A percentile compares a stretch with the other conserved stretches of the same genome.
phyloP scores from a whole-genome alignment of 495 filamentous ascomycete species.

The Neurospora pannonica region DNA sequence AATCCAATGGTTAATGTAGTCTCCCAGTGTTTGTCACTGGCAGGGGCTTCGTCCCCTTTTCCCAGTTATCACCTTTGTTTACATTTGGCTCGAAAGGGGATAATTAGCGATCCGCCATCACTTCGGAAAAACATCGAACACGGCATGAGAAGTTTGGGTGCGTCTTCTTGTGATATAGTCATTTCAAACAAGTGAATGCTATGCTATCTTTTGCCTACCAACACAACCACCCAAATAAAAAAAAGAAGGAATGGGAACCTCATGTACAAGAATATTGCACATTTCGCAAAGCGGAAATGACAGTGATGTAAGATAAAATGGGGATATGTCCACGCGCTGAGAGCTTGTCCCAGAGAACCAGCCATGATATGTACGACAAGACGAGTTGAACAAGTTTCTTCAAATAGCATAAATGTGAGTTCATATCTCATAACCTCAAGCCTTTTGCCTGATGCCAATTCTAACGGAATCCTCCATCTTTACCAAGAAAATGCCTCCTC shows the following conservation, averaged over 20 bases:
- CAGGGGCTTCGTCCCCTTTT: not conserved
- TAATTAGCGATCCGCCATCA: not conserved
- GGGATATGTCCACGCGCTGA: not conserved
- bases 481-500: constrained; percentile 94
- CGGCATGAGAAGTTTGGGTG: not conserved
- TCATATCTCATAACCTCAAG: not conserved
- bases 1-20: not conserved
- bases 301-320: not conserved
- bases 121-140: not conserved
- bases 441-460: not conserved
- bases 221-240: not conserved
- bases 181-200: not conserved
- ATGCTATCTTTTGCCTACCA: not conserved
- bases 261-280: not conserved
- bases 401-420: not conserved
- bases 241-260: not conserved
- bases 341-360: not conserved
- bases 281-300: not conserved
- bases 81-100: not conserved
- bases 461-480: not conserved
- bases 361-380: not conserved
- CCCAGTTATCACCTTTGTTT: not conserved
- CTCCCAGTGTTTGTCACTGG: not conserved
- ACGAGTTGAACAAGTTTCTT: not conserved
- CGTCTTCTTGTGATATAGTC: not conserved